phyloP scores from a whole-genome alignment of 306 rosid genomes.

The Vigna radiata region DNA sequence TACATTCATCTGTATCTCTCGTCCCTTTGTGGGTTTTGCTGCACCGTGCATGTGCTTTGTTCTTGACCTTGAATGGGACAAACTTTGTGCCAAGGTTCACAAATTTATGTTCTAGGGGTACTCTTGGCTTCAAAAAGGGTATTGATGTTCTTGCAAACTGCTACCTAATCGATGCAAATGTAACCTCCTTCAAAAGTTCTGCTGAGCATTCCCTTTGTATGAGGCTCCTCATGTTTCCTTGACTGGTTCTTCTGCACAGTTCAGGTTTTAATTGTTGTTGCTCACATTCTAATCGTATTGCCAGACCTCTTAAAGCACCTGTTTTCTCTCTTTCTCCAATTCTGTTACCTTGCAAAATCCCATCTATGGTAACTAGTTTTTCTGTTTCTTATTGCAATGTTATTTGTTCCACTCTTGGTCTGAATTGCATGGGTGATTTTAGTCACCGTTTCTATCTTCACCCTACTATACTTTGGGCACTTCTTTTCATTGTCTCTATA shows the following conservation, averaged over 20 bases:
- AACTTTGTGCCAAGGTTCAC: background rate
- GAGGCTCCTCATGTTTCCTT: background rate
- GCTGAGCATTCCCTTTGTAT: slow-evolving; percentile 4
- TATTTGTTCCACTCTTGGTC: slow-evolving; percentile 7
- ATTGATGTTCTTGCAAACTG: background rate
- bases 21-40: background rate
- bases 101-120: background rate
- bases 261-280: background rate
- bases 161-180: background rate
- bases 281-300: slow-evolving; percentile 7
- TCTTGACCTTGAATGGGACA: slow-evolving; percentile 1
- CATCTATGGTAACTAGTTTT: background rate
- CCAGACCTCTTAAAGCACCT: slow-evolving; percentile 12
- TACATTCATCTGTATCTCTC: background rate
- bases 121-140: background rate
- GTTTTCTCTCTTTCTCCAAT: background rate
- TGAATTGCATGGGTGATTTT: slow-evolving; percentile 7
- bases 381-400: background rate
- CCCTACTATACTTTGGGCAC: slow-evolving; percentile 7
- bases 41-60: slow-evolving; percentile 21
- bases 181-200: background rate
- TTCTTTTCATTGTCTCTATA: slow-evolving; percentile 1
- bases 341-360: background rate
- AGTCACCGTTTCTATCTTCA: slow-evolving; percentile 10
- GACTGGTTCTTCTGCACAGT: slow-evolving; percentile 4